Conservation (phyloP, 2,329 filamentous ascomycete species). For the Diaporthe ampelina region DNA sequence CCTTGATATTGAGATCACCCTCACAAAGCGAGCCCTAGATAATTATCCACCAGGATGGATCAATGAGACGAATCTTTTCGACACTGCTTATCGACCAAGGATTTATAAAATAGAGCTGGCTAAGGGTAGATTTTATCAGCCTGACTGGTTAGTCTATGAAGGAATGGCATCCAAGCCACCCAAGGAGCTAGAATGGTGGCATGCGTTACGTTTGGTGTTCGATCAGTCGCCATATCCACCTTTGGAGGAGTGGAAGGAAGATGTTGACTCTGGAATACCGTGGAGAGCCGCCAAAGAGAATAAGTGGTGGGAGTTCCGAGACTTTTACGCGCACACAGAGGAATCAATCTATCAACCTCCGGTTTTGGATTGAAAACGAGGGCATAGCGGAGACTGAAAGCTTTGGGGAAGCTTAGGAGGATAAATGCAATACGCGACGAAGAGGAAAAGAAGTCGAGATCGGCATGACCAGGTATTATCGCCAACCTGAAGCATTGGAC, state of each 20-base stretch:
- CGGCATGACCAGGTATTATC: neutral
- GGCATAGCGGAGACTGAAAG: neutral
- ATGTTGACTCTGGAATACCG: neutral
- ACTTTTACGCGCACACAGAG: conserved; percentile 1
- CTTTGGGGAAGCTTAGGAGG: neutral
- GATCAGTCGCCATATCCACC: conserved; percentile 15
- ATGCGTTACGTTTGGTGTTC: neutral
- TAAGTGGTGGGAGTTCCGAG: neutral
- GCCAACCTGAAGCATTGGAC: too few relatives aligned
- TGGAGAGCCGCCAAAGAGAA: neutral
- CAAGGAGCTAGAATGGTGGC: neutral
- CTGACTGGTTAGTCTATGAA: neutral
- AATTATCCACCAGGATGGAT: neutral
- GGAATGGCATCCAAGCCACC: neutral
- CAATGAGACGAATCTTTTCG: neutral
- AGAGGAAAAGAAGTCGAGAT: neutral
- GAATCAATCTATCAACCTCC: neutral
- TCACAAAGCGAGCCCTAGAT: neutral
- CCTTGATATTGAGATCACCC: conserved; percentile 12
- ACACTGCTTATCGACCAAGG: conserved; percentile 9
- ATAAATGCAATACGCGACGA: neutral
- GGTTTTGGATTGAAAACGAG: neutral
- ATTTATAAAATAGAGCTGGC: neutral
- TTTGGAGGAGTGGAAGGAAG: conserved; percentile 9
- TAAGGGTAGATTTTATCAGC: neutral